phyloP scores from a whole-genome alignment of 2,329 filamentous ascomycete genomes.

The Fusarium protoensiforme region DNA sequence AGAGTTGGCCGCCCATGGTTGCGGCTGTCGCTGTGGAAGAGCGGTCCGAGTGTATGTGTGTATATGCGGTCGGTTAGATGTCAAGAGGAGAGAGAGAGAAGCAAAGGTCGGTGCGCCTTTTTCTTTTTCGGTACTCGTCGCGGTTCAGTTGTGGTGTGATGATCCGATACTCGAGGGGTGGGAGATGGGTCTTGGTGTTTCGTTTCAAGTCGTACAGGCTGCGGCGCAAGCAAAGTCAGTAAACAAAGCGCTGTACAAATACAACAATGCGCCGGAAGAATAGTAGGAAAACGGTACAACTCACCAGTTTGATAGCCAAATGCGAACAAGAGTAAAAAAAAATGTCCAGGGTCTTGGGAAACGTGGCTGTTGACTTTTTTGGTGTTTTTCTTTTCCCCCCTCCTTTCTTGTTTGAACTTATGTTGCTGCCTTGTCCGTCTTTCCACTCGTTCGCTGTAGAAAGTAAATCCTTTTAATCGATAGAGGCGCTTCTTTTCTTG shows the following conservation, averaged over 20 bases:
- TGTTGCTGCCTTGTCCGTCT: neutral
- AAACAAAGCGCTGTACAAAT: neutral
- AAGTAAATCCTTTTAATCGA: too few relatives aligned
- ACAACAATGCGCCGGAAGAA: neutral
- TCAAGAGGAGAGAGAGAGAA: neutral
- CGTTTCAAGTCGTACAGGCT: conserved; percentile 18
- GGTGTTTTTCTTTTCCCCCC: neutral
- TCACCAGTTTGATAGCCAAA: neutral
- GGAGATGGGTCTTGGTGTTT: conserved; percentile 11
- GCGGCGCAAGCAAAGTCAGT: conserved; percentile 2
- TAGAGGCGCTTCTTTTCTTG: neutral
- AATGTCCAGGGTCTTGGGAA: neutral
- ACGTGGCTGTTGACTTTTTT: conserved; percentile 9
- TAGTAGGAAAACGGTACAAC: neutral
- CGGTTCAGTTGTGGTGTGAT: conserved; percentile 16
- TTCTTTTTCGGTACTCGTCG: neutral
- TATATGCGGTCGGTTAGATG: neutral
- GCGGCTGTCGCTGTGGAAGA: conserved; percentile 16
- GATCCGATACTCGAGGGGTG: neutral
- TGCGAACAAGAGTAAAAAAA: neutral
- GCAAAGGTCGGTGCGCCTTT: neutral
- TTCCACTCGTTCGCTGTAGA: neutral
- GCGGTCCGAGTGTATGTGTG: neutral
- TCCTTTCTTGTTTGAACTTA: neutral
- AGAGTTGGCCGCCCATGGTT: conserved; percentile 91